These are phyloP conservation scores for Beta lomatogona DNA, from an alignment of 179 eudicot species.

Conservation along the genomic window DNA sequence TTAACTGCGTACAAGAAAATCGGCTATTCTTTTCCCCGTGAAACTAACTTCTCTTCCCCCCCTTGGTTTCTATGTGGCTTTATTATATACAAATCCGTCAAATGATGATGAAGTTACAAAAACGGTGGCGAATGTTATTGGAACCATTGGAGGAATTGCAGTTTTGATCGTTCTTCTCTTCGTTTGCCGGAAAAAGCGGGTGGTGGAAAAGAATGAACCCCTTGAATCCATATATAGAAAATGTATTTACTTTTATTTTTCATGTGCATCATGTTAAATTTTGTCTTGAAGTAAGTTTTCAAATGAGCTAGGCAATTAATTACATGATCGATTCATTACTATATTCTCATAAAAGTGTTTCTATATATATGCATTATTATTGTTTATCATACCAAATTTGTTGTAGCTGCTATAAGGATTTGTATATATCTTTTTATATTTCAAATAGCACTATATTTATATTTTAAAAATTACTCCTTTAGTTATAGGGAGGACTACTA, in stretches of 20 bases:
- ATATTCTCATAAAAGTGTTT: not conserved
- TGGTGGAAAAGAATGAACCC: conserved; percentile 33
- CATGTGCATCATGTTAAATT: not conserved
- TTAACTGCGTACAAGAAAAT: too few relatives aligned
- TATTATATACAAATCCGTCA: conserved; percentile 41
- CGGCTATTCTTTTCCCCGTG: not conserved
- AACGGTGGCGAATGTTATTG: conserved; percentile 76
- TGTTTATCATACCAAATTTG: too few relatives aligned
- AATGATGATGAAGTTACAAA: conserved; percentile 64
- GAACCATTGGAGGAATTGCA: conserved; percentile 63
- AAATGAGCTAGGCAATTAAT: not conserved
- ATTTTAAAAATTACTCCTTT: too few relatives aligned
- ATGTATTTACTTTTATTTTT: not conserved
- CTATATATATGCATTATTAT: too few relatives aligned
- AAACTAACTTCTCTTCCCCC: not conserved
- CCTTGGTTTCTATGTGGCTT: not conserved
- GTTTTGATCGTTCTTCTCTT: conserved; percentile 69
- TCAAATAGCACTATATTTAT: too few relatives aligned
- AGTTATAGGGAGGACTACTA: too few relatives aligned
- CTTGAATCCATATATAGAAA: too few relatives aligned
- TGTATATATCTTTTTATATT: too few relatives aligned
- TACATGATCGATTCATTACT: not conserved
- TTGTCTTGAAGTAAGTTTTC: not conserved
- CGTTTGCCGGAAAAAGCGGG: conserved; percentile 48
- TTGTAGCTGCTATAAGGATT: too few relatives aligned